Evolutionary conservation across 495 filamentous ascomycete genomes (phyloP), one percentile per base, ranked within the genome.

Genomic region (Neurospora sp.): DNA sequence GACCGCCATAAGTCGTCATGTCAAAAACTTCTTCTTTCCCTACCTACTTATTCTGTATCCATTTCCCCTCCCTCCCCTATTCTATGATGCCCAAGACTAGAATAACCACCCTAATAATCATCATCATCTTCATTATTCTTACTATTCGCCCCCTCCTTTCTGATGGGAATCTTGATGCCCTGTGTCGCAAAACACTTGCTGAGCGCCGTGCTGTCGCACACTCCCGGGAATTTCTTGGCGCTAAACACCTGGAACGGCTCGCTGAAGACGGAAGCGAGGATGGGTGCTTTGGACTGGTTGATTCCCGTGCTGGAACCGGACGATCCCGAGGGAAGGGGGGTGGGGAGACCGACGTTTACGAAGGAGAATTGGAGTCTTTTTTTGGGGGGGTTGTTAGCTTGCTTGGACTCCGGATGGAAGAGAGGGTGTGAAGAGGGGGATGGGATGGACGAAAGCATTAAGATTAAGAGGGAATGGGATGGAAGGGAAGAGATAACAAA

Each of bases 191-290:
- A 99, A 76, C 89, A 91, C 80, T 96, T 97, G 86, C 94, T 97
- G 22, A 99, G 83, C n/a, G 87, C 81, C 3, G 96, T 99, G 79
- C 92, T 95, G 79, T 98, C 95, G 75, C 97, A 96, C 1, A 99
- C 96, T 72, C 96, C 96, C 0, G 96, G 95, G 85, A 99, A 99
- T 75, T 97, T 97, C 87, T 99, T 99, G 41, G 96, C 96, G 6
- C 91, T 94, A 81, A 90, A 98, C 61, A 99, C 96, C 74, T 96
- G 93, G 86, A 99, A 98, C 20, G 89, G 87, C 16, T 97, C 92
- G 42, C 91, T 94, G 80, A 96, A 99, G 75, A 91, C 92, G 3
- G 90, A 91, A 3, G 96, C 96, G 3, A 99, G 88, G 37, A 98
- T 31, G 27, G 27, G 27, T 3, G 27, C 93, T 45, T 88, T 90